Evolutionary conservation across 352 stramenopile genomes (phyloP).

Genomic region (Phytopythium litorale): DNA sequence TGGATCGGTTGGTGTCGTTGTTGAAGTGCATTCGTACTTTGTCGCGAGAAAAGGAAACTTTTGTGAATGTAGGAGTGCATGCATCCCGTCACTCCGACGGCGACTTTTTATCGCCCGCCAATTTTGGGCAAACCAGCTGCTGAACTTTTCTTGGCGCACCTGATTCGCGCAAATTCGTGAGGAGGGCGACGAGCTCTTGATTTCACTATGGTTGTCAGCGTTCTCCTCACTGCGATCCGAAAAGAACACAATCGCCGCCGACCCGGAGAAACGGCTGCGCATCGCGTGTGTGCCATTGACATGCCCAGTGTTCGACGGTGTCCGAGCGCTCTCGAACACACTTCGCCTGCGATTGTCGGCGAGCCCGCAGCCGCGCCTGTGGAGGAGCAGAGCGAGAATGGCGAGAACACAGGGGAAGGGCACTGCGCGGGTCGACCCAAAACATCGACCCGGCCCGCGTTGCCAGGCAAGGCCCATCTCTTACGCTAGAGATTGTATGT

Average conservation of each 20-base stretch:
- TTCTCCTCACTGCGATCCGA: background rate
- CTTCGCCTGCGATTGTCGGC: background rate
- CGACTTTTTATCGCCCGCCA: background rate
- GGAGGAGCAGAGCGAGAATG: background rate
- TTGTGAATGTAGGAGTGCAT: background rate
- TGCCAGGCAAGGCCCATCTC: background rate
- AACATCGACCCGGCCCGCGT: background rate
- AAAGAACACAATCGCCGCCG: background rate
- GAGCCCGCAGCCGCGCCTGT: background rate
- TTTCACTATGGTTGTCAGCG: background rate
- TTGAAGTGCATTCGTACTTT: background rate
- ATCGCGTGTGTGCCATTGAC: background rate
- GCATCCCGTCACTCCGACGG: background rate
- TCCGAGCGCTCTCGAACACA: background rate
- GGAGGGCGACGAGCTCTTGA: background rate
- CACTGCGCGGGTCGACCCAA: background rate
- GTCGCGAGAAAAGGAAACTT: background rate
- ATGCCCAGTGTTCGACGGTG: background rate
- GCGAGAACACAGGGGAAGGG: background rate
- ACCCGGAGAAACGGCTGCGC: background rate
- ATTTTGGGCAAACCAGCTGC: background rate
- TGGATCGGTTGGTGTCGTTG: too few species aligned
- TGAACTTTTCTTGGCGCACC: background rate
- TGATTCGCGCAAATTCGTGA: background rate
- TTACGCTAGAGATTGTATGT: background rate